phyloP scores from a whole-genome alignment of 139 green algal species.

The Coccomyxa sp. region DNA sequence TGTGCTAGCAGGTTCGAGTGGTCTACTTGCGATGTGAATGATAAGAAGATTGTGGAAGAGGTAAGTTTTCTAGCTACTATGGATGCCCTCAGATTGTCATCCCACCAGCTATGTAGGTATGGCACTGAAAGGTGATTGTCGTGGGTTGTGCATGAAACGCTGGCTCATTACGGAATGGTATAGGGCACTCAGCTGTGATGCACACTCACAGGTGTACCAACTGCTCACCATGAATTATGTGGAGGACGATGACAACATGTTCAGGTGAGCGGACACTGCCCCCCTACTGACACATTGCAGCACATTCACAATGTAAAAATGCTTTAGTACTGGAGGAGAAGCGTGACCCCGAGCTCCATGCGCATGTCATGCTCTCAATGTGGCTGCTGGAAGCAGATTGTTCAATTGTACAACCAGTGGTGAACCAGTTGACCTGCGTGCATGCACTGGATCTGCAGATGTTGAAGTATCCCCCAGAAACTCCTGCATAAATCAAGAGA shows the following conservation, averaged over 20 bases:
- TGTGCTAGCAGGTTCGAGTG: slow-evolving; percentile 75
- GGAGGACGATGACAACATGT: slow-evolving; percentile 98
- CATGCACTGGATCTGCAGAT: no score
- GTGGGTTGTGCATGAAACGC: background rate
- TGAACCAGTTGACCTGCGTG: no score
- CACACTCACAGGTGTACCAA: slow-evolving; percentile 72
- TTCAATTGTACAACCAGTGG: no score
- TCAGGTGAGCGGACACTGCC: slow-evolving; percentile 49
- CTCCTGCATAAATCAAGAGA: no score
- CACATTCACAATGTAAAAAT: no score
- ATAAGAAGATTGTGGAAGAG: slow-evolving; percentile 55
- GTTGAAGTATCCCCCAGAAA: no score
- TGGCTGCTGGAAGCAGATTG: no score
- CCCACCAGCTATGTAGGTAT: background rate
- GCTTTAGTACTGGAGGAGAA: no score
- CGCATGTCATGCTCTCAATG: no score
- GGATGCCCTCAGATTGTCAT: background rate
- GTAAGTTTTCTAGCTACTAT: slow-evolving; percentile 21
- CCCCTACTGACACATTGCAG: no score
- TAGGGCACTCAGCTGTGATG: background rate
- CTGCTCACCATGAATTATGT: slow-evolving; percentile 95
- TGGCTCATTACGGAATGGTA: background rate
- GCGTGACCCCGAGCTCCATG: no score
- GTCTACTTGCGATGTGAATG: slow-evolving; percentile 78
- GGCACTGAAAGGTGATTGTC: background rate